phyloP scores from a whole-genome alignment of 371 early-diverging fungal species.

The Mortierella sp. region DNA sequence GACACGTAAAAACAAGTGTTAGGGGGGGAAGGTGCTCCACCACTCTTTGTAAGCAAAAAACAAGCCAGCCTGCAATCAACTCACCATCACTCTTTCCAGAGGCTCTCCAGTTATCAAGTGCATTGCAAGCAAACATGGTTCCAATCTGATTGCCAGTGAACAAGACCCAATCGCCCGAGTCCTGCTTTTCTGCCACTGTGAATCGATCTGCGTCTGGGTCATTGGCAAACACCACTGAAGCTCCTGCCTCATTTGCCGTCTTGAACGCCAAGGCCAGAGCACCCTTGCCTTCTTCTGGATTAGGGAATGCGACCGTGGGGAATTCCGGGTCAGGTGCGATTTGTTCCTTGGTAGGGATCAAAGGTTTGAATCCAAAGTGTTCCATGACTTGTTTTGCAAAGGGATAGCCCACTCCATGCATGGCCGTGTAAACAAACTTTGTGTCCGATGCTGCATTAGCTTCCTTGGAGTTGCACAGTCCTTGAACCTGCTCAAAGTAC shows the following conservation, averaged over 20 bases:
- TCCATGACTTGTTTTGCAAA: conserved; percentile 80
- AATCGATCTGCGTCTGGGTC: conserved; percentile 98
- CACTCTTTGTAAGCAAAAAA: no score
- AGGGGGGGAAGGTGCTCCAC: no score
- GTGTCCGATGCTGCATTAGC: conserved; percentile 63
- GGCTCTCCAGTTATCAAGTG: conserved; percentile 69
- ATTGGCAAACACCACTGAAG: conserved; percentile 90
- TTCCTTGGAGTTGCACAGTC: conserved; percentile 56
- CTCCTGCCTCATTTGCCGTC: conserved; percentile 70
- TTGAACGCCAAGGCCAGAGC: conserved; percentile 84
- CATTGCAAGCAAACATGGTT: conserved; percentile 80
- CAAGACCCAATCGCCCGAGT: conserved; percentile 78
- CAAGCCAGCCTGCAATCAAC: neutral
- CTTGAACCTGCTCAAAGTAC: conserved; percentile 75
- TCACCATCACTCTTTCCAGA: conserved; percentile 63
- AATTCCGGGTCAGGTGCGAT: conserved; percentile 90
- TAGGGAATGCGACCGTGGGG: conserved; percentile 92
- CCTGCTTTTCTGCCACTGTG: conserved; percentile 85
- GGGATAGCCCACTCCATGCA: conserved; percentile 95
- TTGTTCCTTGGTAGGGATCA: conserved; percentile 75
- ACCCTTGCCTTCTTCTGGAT: conserved; percentile 94
- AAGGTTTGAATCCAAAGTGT: conserved; percentile 73
- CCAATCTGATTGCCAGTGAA: conserved; percentile 96
- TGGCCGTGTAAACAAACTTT: conserved; percentile 91
- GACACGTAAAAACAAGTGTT: conserved; percentile 3